Evolutionary conservation across 2,329 filamentous ascomycete genomes (phyloP).

Genomic region (Cladobotryum mycophilum): DNA sequence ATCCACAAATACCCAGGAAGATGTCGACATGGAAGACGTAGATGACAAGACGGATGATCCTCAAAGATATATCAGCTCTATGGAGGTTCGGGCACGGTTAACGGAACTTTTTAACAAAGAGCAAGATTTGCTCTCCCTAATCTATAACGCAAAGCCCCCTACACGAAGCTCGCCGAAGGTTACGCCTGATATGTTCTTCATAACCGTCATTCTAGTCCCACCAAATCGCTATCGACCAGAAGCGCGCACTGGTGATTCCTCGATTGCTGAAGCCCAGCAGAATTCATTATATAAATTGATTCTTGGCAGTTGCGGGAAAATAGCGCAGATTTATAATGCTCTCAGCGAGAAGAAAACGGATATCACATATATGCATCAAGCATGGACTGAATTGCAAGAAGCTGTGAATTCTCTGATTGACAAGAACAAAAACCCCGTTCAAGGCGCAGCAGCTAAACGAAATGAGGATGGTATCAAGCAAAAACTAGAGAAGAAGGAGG

Average conservation of each 20-base stretch:
- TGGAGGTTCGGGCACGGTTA: conserved; percentile 76
- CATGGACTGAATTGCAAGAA: conserved; percentile 80
- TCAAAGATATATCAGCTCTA: conserved; percentile 74
- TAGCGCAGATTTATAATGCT: conserved; percentile 59
- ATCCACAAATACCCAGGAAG: conserved; percentile 35
- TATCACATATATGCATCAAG: conserved; percentile 71
- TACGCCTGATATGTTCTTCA: conserved; percentile 90
- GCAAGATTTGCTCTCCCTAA: conserved; percentile 71
- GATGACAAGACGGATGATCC: conserved; percentile 17
- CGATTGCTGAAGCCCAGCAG: conserved; percentile 81
- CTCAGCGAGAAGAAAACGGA: conserved; percentile 40
- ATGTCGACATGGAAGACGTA: conserved; percentile 28
- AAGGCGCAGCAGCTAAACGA: conserved; percentile 68
- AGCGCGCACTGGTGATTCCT: conserved; percentile 69
- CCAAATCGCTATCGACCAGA: conserved; percentile 90
- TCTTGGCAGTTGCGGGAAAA: conserved; percentile 64
- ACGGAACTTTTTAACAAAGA: conserved; percentile 80
- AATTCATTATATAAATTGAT: conserved; percentile 86
- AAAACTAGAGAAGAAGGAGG: conserved; percentile 96
- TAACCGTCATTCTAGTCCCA: conserved; percentile 78
- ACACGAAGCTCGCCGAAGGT: conserved; percentile 51
- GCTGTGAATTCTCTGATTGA: conserved; percentile 90
- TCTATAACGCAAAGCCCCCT: conserved; percentile 71
- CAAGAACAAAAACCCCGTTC: conserved; percentile 75
- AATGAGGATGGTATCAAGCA: conserved; percentile 96